Evolutionary conservation across 2,329 filamentous ascomycete genomes (phyloP).

Genomic region (Paramyrothecium sp.): DNA sequence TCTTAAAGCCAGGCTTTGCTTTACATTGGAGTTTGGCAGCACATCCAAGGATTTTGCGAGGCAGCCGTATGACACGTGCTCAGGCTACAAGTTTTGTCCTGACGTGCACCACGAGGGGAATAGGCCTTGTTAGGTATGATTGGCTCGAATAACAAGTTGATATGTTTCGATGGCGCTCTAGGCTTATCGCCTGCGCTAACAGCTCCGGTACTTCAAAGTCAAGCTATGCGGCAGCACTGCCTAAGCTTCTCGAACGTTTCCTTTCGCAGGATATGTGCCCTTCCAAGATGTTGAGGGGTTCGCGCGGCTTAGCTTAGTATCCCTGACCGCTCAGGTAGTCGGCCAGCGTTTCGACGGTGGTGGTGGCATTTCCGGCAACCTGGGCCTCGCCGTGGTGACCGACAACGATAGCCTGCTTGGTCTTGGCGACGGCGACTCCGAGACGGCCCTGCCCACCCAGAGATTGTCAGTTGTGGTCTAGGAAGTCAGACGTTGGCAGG

Average conservation of each 20-base stretch:
- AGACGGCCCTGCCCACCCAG: constrained; percentile 58
- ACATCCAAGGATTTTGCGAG: not conserved
- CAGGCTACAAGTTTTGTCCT: too few species aligned
- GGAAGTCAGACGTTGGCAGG: not conserved
- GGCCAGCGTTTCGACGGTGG: constrained; percentile 77
- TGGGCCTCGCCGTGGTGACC: constrained; percentile 77
- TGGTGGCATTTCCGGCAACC: constrained; percentile 72
- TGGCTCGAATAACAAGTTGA: not conserved
- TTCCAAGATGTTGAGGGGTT: not conserved
- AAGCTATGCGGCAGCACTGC: not conserved
- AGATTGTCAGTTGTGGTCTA: constrained; percentile 1
- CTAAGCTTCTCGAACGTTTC: not conserved
- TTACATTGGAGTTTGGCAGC: not conserved
- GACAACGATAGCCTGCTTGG: constrained; percentile 83
- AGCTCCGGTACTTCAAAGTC: not conserved
- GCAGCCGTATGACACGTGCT: too few species aligned
- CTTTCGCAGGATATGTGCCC: not conserved
- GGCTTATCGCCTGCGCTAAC: not conserved
- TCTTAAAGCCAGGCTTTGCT: not conserved
- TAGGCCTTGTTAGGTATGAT: not conserved
- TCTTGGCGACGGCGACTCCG: constrained; percentile 82
- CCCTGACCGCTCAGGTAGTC: constrained; percentile 80
- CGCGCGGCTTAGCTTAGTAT: constrained; percentile 60
- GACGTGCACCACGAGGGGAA: not conserved
- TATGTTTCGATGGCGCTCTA: not conserved